Evolutionary conservation across 768 basidiomycete species (phyloP).

Genomic region (Lactifluus piperatus): DNA sequence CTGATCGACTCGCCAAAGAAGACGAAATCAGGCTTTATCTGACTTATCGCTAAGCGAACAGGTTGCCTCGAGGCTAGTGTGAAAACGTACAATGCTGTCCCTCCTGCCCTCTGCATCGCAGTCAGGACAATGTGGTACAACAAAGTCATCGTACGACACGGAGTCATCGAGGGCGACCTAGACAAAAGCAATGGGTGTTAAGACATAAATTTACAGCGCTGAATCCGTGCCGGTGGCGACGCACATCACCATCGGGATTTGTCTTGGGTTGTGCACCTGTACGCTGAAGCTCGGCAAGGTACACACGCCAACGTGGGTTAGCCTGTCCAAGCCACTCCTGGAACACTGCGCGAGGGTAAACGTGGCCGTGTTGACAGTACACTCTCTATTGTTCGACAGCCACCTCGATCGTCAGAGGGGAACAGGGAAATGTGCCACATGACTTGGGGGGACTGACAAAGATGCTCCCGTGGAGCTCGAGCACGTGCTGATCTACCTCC

Average conservation of each 20-base stretch:
- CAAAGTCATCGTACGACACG: slow-evolving; percentile 65
- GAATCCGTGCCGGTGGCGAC: slow-evolving; percentile 20
- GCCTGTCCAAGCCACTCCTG: slow-evolving; percentile 61
- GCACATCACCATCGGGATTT: slow-evolving; percentile 90
- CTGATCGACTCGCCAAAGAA: slow-evolving; percentile 91
- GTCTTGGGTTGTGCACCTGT: slow-evolving; percentile 58
- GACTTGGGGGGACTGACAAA: slow-evolving; percentile 41
- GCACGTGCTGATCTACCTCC: slow-evolving; percentile 36
- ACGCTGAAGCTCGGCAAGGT: slow-evolving; percentile 52
- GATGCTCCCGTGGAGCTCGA: slow-evolving; percentile 86
- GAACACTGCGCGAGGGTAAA: slow-evolving; percentile 55
- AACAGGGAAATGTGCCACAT: not conserved
- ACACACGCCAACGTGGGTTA: slow-evolving; percentile 76
- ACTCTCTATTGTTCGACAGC: slow-evolving; percentile 51
- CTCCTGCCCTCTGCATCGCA: slow-evolving; percentile 51
- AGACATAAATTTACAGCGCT: not conserved
- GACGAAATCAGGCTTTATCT: slow-evolving; percentile 77
- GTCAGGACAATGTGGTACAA: slow-evolving; percentile 66
- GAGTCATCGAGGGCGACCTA: slow-evolving; percentile 75
- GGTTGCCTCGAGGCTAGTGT: slow-evolving; percentile 15
- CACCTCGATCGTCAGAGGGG: not conserved
- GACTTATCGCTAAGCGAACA: not conserved
- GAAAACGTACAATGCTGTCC: slow-evolving; percentile 46
- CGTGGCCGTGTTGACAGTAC: slow-evolving; percentile 67
- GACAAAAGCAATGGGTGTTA: not conserved